Conservation (phyloP, 2,329 filamentous ascomycete species). For the Aspergillus sp. region DNA sequence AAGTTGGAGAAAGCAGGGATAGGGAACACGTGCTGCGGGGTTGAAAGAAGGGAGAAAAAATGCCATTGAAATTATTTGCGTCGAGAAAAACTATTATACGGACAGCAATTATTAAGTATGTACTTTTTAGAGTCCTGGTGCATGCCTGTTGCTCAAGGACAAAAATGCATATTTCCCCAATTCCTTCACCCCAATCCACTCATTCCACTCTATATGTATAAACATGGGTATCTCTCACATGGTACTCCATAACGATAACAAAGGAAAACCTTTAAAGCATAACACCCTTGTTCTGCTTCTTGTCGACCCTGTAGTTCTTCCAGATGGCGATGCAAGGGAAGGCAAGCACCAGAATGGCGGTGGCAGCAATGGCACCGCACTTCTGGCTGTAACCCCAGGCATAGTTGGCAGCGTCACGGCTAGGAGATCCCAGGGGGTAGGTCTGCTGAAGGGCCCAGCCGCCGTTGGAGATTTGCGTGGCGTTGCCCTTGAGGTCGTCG, state of each 20-base stretch:
- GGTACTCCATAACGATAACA: background rate
- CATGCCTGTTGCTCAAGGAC: too few relatives aligned
- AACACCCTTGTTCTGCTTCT: constrained; percentile 22
- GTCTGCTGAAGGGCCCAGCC: constrained; percentile 23
- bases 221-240: too few relatives aligned
- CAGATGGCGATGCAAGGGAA: constrained; percentile 32
- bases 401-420: constrained; percentile 30
- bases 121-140: too few relatives aligned
- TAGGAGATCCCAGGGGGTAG: constrained; percentile 23
- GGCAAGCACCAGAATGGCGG: constrained; percentile 25
- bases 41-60: too few relatives aligned
- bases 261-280: background rate
- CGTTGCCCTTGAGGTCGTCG: constrained; percentile 12
- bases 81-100: too few relatives aligned
- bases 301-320: constrained; percentile 36
- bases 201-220: too few relatives aligned
- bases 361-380: constrained; percentile 30
- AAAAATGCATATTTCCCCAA: too few relatives aligned
- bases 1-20: too few relatives aligned
- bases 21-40: too few relatives aligned
- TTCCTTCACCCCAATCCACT: too few relatives aligned
- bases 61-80: too few relatives aligned
- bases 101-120: too few relatives aligned
- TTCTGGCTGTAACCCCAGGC: constrained; percentile 37
- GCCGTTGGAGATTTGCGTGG: constrained; percentile 17